A percentile compares a stretch with the other conserved stretches of the same genome.
phyloP scores from a whole-genome alignment of 176 grass and related monocot species.

The Triticum turgidum region DNA sequence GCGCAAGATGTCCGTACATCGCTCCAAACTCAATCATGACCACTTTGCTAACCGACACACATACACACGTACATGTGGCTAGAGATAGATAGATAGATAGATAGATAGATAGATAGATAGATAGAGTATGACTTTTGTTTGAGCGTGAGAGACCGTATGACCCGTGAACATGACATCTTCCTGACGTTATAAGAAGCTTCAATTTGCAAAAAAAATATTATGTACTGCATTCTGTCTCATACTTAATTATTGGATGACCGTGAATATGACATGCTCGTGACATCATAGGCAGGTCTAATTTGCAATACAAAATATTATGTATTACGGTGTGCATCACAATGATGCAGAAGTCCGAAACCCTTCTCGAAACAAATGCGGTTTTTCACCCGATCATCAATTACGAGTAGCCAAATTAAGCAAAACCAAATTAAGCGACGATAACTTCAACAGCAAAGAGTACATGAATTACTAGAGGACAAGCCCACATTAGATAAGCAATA shows the following conservation, averaged over 20 bases:
- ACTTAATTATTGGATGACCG: no score
- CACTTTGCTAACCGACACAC: not conserved
- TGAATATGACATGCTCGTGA: no score
- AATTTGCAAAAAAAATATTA: not conserved
- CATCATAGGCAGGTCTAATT: no score
- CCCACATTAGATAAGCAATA: no score
- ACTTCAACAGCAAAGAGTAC: not conserved
- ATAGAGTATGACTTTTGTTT: not conserved
- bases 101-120: not conserved
- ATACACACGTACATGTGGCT: not conserved
- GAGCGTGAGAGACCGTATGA: not conserved
- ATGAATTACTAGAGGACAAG: not conserved
- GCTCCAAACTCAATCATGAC: slow-evolving; percentile 14
- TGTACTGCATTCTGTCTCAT: no score
- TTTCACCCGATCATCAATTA: not conserved
- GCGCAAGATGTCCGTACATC: not conserved
- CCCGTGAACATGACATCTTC: not conserved
- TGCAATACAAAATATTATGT: no score
- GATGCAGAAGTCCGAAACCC: not conserved
- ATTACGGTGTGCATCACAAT: no score
- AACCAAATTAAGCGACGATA: not conserved
- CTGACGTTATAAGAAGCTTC: not conserved
- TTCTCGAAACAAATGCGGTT: no score
- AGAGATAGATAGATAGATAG: not conserved
- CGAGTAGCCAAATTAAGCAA: not conserved